phyloP scores from a whole-genome alignment of 192 early-diverging fungal species.

The Entrophospora sp. region DNA sequence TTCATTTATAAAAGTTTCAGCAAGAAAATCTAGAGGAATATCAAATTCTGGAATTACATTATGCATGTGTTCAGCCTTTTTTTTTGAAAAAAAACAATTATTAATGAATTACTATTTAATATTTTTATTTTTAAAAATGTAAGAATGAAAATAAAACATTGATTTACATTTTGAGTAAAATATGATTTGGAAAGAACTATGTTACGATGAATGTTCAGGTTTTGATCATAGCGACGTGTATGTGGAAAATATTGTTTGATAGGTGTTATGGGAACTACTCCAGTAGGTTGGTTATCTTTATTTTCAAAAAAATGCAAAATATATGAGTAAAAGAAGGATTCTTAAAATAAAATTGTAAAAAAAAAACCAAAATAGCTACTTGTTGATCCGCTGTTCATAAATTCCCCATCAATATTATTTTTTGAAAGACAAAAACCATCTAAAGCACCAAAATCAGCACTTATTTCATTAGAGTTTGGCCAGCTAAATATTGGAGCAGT shows the following conservation, averaged over 20 bases:
- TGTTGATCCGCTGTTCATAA: not conserved
- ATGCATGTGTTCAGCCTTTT: not conserved
- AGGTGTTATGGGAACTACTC: not conserved
- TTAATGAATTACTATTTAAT: too few relatives aligned
- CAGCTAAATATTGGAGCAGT: too few relatives aligned
- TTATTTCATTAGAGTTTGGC: too few relatives aligned
- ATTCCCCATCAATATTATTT: not conserved
- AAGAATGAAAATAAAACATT: too few relatives aligned
- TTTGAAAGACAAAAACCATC: too few relatives aligned
- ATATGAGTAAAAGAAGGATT: too few relatives aligned
- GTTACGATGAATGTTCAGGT: not conserved
- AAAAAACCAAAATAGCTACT: not conserved
- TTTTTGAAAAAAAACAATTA: too few relatives aligned
- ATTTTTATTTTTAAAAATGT: not conserved
- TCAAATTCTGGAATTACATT: slow-evolving; percentile 6
- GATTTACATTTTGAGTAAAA: not conserved
- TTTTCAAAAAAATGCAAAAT: not conserved
- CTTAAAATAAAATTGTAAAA: not conserved
- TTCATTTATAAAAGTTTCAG: not conserved
- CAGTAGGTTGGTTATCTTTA: not conserved
- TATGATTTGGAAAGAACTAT: not conserved
- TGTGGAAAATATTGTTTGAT: slow-evolving; percentile 9
- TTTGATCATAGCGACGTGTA: not conserved
- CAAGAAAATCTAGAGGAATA: not conserved
- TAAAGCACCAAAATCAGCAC: too few relatives aligned